Evolutionary conservation across 345 rosid species (phyloP).

Genomic region (Arabis alpina): DNA sequence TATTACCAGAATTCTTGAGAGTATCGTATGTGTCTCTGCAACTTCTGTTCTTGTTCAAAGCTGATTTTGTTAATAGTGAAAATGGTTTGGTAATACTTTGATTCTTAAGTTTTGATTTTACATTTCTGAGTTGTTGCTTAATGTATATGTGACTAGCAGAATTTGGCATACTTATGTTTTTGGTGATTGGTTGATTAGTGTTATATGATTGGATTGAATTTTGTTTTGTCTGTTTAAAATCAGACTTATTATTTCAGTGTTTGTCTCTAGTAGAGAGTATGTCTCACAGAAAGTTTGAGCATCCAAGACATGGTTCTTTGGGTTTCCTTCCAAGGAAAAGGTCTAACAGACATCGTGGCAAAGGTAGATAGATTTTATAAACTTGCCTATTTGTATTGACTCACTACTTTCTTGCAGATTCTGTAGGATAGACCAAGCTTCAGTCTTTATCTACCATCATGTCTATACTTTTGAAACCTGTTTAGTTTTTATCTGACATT

Average conservation of each 20-base stretch:
- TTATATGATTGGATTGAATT: background rate
- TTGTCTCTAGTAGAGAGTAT: conserved; percentile 36
- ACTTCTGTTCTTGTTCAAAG: background rate
- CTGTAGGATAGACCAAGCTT: background rate
- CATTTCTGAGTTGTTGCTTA: background rate
- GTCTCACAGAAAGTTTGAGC: conserved; percentile 98
- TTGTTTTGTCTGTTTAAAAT: background rate
- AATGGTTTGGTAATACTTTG: background rate
- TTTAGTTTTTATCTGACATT: background rate
- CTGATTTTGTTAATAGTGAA: background rate
- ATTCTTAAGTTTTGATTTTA: background rate
- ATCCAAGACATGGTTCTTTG: conserved; percentile 89
- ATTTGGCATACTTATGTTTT: background rate
- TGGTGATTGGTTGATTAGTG: background rate
- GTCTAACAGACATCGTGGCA: conserved; percentile 79
- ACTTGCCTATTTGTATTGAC: background rate
- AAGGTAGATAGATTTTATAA: conserved; percentile 48
- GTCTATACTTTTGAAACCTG: too few species aligned
- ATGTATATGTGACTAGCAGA: background rate
- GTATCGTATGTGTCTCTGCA: background rate
- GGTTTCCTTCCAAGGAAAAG: conserved; percentile 94
- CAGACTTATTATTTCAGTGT: background rate
- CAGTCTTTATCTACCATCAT: too few species aligned
- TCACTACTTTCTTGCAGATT: background rate
- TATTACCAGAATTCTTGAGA: background rate